Base-by-base conservation (phyloP, 1,284 basidiomycete genomes). In the Ustilago bromivora region DNA sequence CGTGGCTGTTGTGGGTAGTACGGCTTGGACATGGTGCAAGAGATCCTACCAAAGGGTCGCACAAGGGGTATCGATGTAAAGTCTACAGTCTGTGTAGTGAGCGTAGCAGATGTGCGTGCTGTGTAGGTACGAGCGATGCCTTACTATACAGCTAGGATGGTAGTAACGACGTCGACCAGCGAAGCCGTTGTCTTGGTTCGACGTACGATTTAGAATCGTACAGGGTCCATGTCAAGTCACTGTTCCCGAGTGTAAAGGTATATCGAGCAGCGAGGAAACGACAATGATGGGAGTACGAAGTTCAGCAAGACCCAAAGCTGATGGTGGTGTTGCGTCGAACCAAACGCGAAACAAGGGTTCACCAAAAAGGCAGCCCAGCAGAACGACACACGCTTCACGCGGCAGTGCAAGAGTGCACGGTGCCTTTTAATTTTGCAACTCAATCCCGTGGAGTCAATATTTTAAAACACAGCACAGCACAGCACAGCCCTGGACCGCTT, bases 1-100 rank as follows among this genome's bases (percentile, higher is more conserved):
- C 41, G 35, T 5, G 61, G 62, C 46, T 63, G 66, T 12, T 51
- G 61, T 3, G 75, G 59, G 43, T 79, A 71, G 75, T 74, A 79
- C 17, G 64, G 55, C 40, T 77, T 71, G 3, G 75, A 63, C 78
- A 73, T 76, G 52, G 40, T 58, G 63, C 28, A 8, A 13, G 28
- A 51, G 49, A 19, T 8, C 6, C 7, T n/a, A 19, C 40, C 1
- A 41, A 17, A 6, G 15, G 40, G n/a, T 46, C n/a, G n/a, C 17
- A 46, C 43, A 46, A 46, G 5, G 43, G 43, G 43, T 46, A 46
- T 46, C 43, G 43, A 46, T n/a, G 7, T 19, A 46, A 19, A n/a
- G 13, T 41, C 15, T 12, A 41, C 43, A 1, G n/a, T 19, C 15
- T 46, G 43, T 46, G 8, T 7, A 23, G 23, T 23, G 23, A 23